Evolutionary conservation across 2,329 filamentous ascomycete genomes (phyloP).

Genomic region (Alternaria rosae): DNA sequence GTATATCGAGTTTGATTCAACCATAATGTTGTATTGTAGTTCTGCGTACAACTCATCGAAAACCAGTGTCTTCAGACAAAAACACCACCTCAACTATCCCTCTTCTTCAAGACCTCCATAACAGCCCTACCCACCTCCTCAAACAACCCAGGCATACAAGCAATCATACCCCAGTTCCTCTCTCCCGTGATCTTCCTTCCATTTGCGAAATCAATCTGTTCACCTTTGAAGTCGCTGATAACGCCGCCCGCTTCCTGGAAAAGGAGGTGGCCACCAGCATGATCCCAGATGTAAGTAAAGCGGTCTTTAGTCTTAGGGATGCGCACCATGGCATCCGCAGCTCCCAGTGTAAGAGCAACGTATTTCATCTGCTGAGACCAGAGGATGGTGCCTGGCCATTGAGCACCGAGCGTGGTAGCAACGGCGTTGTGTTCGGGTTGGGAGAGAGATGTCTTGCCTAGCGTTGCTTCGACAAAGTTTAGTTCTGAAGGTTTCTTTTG

Average conservation of each 20-base stretch:
- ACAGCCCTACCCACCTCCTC: conserved; percentile 37
- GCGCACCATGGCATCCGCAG: conserved; percentile 59
- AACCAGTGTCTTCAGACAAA: background rate
- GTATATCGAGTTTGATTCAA: background rate
- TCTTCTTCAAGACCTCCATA: conserved; percentile 35
- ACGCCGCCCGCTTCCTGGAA: conserved; percentile 59
- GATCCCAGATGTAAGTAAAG: conserved; percentile 63
- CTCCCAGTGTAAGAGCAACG: conserved; percentile 59
- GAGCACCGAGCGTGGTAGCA: conserved; percentile 46
- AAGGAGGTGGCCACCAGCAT: conserved; percentile 62
- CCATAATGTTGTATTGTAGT: background rate
- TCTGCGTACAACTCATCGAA: background rate
- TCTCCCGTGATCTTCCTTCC: conserved; percentile 45
- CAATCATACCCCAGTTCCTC: conserved; percentile 47
- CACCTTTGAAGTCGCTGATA: conserved; percentile 61
- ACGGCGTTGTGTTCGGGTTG: conserved; percentile 48
- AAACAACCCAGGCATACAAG: conserved; percentile 36
- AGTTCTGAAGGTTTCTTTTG: conserved; percentile 40
- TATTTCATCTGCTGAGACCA: conserved; percentile 65
- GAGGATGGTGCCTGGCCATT: conserved; percentile 59
- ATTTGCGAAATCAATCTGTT: conserved; percentile 55
- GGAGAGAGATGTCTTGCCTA: conserved; percentile 51
- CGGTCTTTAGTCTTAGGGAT: conserved; percentile 55
- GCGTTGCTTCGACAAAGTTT: conserved; percentile 57
- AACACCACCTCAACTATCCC: conserved; percentile 10